phyloP scores from a whole-genome alignment of 2,329 filamentous ascomycete genomes.

The Trichophyton equinum region DNA sequence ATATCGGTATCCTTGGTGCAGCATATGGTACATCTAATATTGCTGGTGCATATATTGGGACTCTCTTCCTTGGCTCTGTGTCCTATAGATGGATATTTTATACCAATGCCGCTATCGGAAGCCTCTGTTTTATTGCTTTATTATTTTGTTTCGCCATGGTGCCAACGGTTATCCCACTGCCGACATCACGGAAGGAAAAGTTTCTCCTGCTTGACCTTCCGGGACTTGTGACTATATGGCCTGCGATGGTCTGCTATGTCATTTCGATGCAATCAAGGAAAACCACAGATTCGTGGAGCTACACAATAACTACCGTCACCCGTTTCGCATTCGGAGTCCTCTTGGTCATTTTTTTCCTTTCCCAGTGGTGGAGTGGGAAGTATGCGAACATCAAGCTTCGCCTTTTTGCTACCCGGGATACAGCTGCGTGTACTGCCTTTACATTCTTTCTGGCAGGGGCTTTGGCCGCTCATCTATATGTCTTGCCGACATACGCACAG shows the following conservation, averaged over 20 bases:
- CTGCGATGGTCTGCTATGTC: neutral
- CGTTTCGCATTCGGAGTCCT: neutral
- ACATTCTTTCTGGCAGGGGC: neutral
- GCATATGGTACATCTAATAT: slow-evolving; percentile 30
- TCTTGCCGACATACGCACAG: neutral
- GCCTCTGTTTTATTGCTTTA: slow-evolving; percentile 6
- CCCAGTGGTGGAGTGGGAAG: neutral
- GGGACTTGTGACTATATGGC: neutral
- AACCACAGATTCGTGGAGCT: neutral
- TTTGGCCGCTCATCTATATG: neutral
- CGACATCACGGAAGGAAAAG: neutral
- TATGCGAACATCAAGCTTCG: neutral
- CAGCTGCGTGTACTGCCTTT: neutral
- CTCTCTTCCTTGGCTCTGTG: slow-evolving; percentile 6
- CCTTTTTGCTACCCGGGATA: neutral
- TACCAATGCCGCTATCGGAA: slow-evolving; percentile 9
- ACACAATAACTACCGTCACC: neutral
- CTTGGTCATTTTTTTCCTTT: neutral
- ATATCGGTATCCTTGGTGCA: slow-evolving; percentile 24
- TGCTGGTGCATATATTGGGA: slow-evolving; percentile 17
- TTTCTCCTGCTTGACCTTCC: neutral
- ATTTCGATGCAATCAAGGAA: neutral
- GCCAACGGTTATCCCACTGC: neutral
- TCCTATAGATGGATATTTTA: slow-evolving; percentile 12
- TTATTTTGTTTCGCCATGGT: slow-evolving; percentile 4